Evolutionary conservation across 208 protist species (phyloP).

Genomic region (Leishmania major): DNA sequence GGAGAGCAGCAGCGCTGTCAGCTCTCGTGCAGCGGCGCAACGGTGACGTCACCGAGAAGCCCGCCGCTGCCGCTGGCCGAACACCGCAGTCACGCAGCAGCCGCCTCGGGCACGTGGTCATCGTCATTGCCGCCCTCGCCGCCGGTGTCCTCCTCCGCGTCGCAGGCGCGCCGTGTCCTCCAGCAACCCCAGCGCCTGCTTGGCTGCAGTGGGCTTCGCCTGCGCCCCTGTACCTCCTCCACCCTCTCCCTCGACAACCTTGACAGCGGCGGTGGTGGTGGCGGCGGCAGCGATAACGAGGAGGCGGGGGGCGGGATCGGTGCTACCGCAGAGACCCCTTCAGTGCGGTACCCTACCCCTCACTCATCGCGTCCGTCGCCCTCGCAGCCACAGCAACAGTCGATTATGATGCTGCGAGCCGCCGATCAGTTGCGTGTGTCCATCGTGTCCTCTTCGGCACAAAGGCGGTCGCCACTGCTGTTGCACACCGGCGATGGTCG

Average conservation of each 20-base stretch:
- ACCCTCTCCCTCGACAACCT: slow-evolving; percentile 4
- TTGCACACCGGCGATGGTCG: neutral
- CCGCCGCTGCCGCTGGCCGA: neutral
- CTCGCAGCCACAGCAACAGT: slow-evolving; percentile 11
- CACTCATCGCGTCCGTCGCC: slow-evolving; percentile 15
- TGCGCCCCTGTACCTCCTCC: neutral
- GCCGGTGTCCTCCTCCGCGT: neutral
- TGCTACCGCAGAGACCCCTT: neutral
- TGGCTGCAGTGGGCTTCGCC: neutral
- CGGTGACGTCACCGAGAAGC: neutral
- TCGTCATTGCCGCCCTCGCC: neutral
- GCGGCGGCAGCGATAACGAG: slow-evolving; percentile 1
- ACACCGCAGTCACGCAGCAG: neutral
- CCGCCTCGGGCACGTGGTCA: neutral
- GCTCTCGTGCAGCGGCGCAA: slow-evolving; percentile 1
- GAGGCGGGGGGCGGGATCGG: neutral
- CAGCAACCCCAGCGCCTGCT: neutral
- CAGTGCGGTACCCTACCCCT: neutral
- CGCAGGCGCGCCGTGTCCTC: neutral
- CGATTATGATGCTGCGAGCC: slow-evolving; percentile 23
- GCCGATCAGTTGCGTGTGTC: slow-evolving; percentile 15
- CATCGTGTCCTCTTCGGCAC: slow-evolving; percentile 1
- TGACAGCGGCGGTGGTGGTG: neutral
- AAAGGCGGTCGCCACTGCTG: neutral
- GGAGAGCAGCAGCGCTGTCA: neutral